phyloP scores from a whole-genome alignment of 1,284 basidiomycete genomes.

The Singerocomus inundabilis region DNA sequence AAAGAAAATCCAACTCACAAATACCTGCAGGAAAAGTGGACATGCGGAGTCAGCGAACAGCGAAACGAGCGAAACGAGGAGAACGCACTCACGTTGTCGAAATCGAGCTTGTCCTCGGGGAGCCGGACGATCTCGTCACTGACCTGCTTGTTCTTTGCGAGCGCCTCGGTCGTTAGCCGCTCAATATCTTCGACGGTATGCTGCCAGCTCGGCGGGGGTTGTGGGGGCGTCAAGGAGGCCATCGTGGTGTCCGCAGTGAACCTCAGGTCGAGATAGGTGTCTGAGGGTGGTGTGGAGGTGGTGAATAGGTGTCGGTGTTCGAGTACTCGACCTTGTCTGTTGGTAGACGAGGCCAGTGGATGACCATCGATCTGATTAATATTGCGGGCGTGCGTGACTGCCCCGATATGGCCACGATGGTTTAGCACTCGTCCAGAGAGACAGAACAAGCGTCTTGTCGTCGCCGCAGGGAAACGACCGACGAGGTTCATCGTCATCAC shows the following conservation, averaged over 20 bases:
- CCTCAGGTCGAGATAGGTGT: constrained; percentile 5
- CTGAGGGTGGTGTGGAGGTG: constrained; percentile 2
- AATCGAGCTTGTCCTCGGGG: constrained; percentile 53
- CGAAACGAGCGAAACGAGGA: neutral
- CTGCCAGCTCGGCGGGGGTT: constrained; percentile 65
- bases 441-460: neutral
- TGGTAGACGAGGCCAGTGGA: neutral
- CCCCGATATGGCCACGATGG: constrained; percentile 29
- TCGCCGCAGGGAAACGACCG: constrained; percentile 1
- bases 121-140: constrained; percentile 67
- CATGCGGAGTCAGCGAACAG: neutral
- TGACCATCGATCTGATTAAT: neutral
- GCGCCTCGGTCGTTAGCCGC: constrained; percentile 55
- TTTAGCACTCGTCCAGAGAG: neutral
- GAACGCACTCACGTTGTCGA: constrained; percentile 48
- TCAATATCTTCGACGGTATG: constrained; percentile 64
- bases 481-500: too few relatives aligned
- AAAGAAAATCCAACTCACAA: constrained; percentile 46
- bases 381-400: neutral
- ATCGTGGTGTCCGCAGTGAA: constrained; percentile 19
- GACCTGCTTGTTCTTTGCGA: constrained; percentile 53
- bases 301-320: constrained; percentile 17
- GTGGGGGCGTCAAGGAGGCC: constrained; percentile 57
- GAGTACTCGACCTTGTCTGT: neutral
- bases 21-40: constrained; percentile 47